Evolutionary conservation across 352 stramenopile genomes (phyloP), one percentile per base, ranked within the genome.

Genomic region (Phytophthora sansomeana): DNA sequence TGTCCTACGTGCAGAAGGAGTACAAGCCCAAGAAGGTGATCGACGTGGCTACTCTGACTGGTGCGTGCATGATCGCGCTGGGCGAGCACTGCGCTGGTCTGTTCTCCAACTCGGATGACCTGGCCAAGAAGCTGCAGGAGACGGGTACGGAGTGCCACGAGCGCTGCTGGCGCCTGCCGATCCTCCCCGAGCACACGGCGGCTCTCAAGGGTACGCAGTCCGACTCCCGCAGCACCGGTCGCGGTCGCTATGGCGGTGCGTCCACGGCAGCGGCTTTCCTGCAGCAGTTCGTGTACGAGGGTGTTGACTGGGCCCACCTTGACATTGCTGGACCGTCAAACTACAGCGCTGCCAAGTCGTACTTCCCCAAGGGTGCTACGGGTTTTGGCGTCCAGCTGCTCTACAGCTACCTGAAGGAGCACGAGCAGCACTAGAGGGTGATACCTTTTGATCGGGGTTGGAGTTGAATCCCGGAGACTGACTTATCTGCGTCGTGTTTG

Each of bases 31-130:
- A 98, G 68, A 93, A 89, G n/a, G 72, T 99, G 51, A 92, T 99
- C 54, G 94, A 99, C 61, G 89, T 98, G 17, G 95, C 94, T 30
- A 99, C 96, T 38, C 81, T 99, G 26, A 98, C 94, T 21, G 91
- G 91, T 33, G 92, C 92, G 14, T 97, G 91, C 59, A 89, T 97
- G 46, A 83, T 98, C 21, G 90, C 90, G 9, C 74, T 97, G 35
- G 96, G 88, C 32, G 85, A 96, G 55, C 84, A 94, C 67, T 96
- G 91, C 42, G 94, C 92, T 4, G 92, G 96, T 6, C 65, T 97
- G 21, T 98, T 98, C 69, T 95, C 83, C 63, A 98, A 98, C 75
- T 89, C 92, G 47, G 87, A 97, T 47, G 79, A 87, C 3, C 65
- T 98, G n/a, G 85, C 81, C 9, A 63, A 71, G 43, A 80, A 87